Evolutionary conservation across 116 monocot species (phyloP).

Genomic region (Papilionanthe hybrid): DNA sequence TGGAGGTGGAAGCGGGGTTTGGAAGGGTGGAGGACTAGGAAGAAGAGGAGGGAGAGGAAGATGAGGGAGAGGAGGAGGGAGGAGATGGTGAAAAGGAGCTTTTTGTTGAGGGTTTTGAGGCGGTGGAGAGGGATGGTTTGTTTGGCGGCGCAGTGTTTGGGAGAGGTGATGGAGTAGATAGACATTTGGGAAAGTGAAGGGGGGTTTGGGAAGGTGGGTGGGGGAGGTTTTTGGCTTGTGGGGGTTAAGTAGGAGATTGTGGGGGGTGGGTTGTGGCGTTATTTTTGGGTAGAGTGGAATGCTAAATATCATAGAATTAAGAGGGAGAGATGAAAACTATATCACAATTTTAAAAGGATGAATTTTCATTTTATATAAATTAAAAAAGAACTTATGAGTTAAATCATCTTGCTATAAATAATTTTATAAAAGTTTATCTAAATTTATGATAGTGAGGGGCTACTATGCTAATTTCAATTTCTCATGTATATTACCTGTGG

Average conservation of each 20-base stretch:
- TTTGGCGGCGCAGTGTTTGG: conserved; percentile 57
- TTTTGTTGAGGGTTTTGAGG: conserved; percentile 35
- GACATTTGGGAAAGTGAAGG: conserved; percentile 30
- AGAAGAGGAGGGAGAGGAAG: conserved; percentile 39
- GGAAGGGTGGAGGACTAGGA: conserved; percentile 63
- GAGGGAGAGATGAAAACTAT: no score
- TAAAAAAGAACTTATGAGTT: no score
- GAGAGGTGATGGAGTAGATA: conserved; percentile 34
- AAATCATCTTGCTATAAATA: no score
- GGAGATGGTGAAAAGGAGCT: conserved; percentile 42
- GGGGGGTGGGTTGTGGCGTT: neutral
- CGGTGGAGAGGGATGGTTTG: conserved; percentile 15
- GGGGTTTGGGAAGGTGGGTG: neutral
- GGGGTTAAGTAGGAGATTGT: neutral
- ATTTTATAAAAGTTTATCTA: no score
- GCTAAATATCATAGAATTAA: no score
- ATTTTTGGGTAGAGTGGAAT: neutral
- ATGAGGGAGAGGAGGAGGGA: conserved; percentile 32
- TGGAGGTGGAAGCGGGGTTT: conserved; percentile 60
- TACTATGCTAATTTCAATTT: no score
- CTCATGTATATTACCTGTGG: no score
- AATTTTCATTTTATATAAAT: no score
- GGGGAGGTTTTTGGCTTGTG: neutral
- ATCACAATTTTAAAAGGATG: no score
- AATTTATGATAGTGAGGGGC: no score